These are phyloP conservation scores for Aegilops umbellulata DNA, from an alignment of 176 grass and related monocot genomes.

Conservation along the genomic window DNA sequence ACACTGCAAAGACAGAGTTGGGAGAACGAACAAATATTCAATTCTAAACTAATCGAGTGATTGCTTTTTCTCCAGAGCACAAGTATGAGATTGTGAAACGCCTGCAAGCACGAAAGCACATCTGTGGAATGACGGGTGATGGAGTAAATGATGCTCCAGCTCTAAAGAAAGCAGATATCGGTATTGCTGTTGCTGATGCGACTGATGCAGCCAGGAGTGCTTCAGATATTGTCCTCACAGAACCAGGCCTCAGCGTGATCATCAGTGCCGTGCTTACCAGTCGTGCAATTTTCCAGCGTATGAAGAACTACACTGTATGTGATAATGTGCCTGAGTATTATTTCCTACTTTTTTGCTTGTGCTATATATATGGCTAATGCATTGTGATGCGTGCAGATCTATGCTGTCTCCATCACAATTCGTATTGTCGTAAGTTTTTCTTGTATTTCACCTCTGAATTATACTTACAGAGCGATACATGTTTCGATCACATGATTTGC, in stretches of 20 bases:
- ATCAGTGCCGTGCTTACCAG: conserved; percentile 81
- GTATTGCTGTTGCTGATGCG: conserved; percentile 77
- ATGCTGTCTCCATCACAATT: conserved; percentile 79
- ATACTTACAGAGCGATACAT: neutral
- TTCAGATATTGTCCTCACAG: conserved; percentile 85
- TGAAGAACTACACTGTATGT: conserved; percentile 81
- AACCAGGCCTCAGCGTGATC: conserved; percentile 77
- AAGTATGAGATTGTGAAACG: conserved; percentile 89
- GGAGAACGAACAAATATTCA: neutral
- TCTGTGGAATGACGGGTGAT: conserved; percentile 88
- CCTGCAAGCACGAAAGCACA: conserved; percentile 76
- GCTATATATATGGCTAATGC: conserved; percentile 5
- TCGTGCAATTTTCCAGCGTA: conserved; percentile 86
- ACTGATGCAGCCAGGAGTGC: conserved; percentile 83
- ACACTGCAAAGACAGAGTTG: neutral
- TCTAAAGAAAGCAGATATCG: conserved; percentile 84
- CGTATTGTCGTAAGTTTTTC: conserved; percentile 70
- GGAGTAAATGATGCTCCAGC: conserved; percentile 87
- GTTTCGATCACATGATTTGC: too few species aligned
- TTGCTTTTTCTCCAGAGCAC: conserved; percentile 47
- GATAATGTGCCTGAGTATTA: neutral
- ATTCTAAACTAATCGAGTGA: neutral
- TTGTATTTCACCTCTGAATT: neutral
- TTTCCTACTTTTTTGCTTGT: neutral
- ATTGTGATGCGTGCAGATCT: conserved; percentile 50